Conservation (phyloP, 805 yeast species). For the Schwanniomyces vanrijiae region DNA sequence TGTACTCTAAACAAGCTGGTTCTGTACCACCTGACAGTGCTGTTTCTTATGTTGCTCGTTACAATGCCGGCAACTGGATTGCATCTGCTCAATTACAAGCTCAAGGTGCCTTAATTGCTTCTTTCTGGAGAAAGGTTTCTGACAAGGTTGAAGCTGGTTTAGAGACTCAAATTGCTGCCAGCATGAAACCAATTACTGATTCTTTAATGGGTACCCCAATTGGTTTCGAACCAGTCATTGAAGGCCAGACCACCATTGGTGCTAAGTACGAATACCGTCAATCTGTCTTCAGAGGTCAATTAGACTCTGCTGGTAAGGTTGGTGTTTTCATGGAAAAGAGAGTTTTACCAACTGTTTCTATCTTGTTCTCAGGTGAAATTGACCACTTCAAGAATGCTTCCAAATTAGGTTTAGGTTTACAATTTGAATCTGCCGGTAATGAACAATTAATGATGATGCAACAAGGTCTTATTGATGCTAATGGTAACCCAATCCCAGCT, state of each 20-base stretch:
- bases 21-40: constrained; percentile 86
- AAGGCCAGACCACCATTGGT: constrained; percentile 91
- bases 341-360: constrained; percentile 85
- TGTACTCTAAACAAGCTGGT: constrained; percentile 72
- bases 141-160: constrained; percentile 94
- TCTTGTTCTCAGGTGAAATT: constrained; percentile 87
- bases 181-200: constrained; percentile 71
- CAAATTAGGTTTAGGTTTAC: constrained; percentile 89
- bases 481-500: constrained; percentile 84
- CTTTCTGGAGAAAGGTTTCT: constrained; percentile 92
- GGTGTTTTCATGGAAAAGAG: constrained; percentile 90
- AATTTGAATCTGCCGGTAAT: constrained; percentile 92
- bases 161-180: constrained; percentile 79
- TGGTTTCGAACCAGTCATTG: constrained; percentile 81
- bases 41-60: constrained; percentile 86
- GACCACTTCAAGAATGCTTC: constrained; percentile 75
- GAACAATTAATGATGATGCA: constrained; percentile 91
- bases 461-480: constrained; percentile 78
- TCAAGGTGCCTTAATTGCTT: constrained; percentile 83
- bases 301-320: constrained; percentile 89
- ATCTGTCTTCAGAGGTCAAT: constrained; percentile 91
- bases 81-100: constrained; percentile 93
- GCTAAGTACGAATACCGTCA: constrained; percentile 98
- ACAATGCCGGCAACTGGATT: constrained; percentile 85
- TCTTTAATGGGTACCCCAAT: constrained; percentile 76